Evolutionary conservation across 176 grass and related monocot genomes (phyloP), one percentile per base, ranked within the genome.

Genomic region (Rhynchospora pubera): DNA sequence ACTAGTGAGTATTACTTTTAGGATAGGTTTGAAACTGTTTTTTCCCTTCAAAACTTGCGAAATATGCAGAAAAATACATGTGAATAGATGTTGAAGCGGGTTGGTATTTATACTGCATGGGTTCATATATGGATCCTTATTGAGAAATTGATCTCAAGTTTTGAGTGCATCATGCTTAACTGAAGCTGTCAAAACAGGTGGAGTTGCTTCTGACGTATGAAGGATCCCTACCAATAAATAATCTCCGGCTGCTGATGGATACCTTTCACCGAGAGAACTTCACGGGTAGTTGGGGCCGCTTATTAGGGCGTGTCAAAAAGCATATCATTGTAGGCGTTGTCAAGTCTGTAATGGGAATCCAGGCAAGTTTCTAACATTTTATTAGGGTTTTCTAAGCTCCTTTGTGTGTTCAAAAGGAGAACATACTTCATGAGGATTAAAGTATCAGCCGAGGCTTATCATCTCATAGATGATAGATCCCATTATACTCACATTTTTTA

Each of bases 121-220:
- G 87, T 80, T 78, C 86, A 28, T 84, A 77, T 52, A 57, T 72
- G 59, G 21, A 34, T 66, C 47, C 59, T 57, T 53, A 61, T 77
- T 50, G 56, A 79, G 26, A 66, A 39, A 43, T 76, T 89, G 9
- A 76, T 50, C 44, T 90, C 47, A 53, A 23, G 65, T 46, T 81
- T 70, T 70, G 73, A 13, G 19, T 76, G 59, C 42, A 52, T 67
- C 66, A 80, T 74, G 58, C 18, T 18, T 83, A n/a, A n/a, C n/a
- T n/a, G n/a, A n/a, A n/a, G n/a, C n/a, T 80, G n/a, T 58, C 83
- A 53, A 19, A 56, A 84, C 87, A 98, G 95, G 95, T 98, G 80
- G 95, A 98, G 92, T 87, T 98, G 87, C 90, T 91, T 63, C 86
- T 98, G 78, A 98, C 95, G 2, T 98, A 98, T 15, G 95, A 98